Evolutionary conservation across 805 yeast genomes (phyloP), one percentile per base, ranked within the genome.

Genomic region (Saccharomycopsis amapae): DNA sequence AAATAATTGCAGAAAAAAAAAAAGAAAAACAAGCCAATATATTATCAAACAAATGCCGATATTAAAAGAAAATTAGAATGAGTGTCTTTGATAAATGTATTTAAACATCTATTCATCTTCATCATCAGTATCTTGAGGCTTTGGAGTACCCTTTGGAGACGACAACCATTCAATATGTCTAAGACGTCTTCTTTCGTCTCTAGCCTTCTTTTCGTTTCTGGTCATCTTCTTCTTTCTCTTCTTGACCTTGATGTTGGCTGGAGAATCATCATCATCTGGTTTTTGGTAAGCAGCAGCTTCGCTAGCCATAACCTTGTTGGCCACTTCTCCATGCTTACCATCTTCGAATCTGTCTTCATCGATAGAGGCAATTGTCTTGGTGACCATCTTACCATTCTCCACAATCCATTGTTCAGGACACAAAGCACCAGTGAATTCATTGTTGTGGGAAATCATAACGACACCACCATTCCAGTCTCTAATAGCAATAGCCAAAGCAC

Each of bases 361-460:
- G 48, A 90, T 79, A 42, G 75, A 81, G 23, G 78, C 78, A 49
- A 76, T 76, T 53, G 95, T 95, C 70, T 81, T 85, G 57, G 82
- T 87, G 22, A 85, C 84, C 70, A 90, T 80, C 49, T 75, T 75
- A 63, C 97, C 97, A 59, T 89, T 84, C 63, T 87, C 95, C 47
- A 90, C 95, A 56, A 84, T 78, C 98, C 98, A 90, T 67, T 89
- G 97, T 69, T 90, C 98, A 32, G 97, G 97, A 65, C 97, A 89
- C 58, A 90, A 69, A 4, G 97, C 97, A 45, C 97, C 95, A 37
- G 89, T 96, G 56, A 90, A 90, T 67, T 90, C 98, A 59, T 81
- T 82, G 72, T 90, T 90, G 72, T 90, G 98, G 53, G 97, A 89
- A 68, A 90, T 90, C 95, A 90, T 86, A 49, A 90, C 94, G 52